phyloP scores from a whole-genome alignment of 441 rosid genomes.

The Manihot esculenta region DNA sequence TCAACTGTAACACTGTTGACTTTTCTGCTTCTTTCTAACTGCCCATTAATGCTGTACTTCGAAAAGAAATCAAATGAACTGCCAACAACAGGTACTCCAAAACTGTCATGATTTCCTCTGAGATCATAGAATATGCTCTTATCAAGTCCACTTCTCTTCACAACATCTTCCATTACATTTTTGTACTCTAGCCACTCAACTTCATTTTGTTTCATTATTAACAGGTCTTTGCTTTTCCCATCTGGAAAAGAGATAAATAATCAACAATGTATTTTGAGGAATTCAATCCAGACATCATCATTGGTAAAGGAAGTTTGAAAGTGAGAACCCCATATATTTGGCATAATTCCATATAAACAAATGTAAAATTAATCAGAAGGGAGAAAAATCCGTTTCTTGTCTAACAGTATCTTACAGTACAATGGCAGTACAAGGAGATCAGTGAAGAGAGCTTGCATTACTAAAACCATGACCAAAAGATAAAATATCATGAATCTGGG shows the following conservation, averaged over 20 bases:
- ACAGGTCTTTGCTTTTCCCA: conserved; percentile 86
- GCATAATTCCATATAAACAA: background rate
- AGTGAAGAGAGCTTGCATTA: too few species aligned
- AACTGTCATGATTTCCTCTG: conserved; percentile 93
- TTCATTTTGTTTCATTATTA: conserved; percentile 82
- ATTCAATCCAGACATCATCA: background rate
- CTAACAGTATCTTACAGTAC: background rate
- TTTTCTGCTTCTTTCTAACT: conserved; percentile 50
- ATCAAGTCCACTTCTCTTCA: conserved; percentile 59
- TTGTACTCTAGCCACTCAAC: conserved; percentile 79
- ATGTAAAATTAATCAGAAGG: background rate
- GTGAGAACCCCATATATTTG: background rate
- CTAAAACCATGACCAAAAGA: background rate
- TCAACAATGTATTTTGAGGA: background rate
- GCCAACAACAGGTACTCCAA: conserved; percentile 70
- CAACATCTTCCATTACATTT: conserved; percentile 68
- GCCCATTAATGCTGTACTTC: conserved; percentile 76
- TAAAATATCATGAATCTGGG: background rate
- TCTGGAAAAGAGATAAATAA: conserved; percentile 41
- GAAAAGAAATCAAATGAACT: conserved; percentile 76
- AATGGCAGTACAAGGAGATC: background rate
- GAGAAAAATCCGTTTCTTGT: background rate
- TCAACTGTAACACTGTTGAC: conserved; percentile 69
- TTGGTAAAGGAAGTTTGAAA: background rate
- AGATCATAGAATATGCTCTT: conserved; percentile 79